Conservation (phyloP, 75 land plant genomes). For the Chamaecyparis obtusa region DNA sequence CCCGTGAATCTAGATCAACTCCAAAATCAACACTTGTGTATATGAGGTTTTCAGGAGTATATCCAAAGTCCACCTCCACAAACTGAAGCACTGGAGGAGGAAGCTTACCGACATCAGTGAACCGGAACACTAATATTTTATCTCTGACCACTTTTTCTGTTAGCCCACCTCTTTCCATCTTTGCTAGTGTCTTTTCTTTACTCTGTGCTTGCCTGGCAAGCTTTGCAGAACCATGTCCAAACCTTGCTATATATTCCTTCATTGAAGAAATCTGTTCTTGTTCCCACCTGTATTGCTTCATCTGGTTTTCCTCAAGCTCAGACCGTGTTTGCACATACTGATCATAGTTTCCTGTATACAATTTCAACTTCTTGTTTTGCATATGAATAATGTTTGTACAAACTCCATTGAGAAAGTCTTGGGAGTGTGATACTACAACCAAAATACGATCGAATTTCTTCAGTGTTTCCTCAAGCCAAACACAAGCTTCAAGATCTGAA, state of each 20-base stretch:
- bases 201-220: conserved; percentile 90
- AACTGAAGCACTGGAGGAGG: conserved; percentile 94
- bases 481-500: conserved; percentile 96
- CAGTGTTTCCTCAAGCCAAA: conserved; percentile 88
- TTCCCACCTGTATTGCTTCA: conserved; percentile 94
- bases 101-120: conserved; percentile 80
- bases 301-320: conserved; percentile 88
- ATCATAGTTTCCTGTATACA: conserved; percentile 86
- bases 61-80: conserved; percentile 80
- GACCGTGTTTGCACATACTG: conserved; percentile 83
- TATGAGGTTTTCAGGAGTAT: conserved; percentile 77
- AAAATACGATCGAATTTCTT: conserved; percentile 90
- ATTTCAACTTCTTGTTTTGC: conserved; percentile 87
- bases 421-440: conserved; percentile 94
- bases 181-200: conserved; percentile 86
- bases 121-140: conserved; percentile 71
- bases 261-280: conserved; percentile 79
- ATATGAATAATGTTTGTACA: conserved; percentile 97
- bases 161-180: conserved; percentile 89
- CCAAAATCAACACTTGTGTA: conserved; percentile 86
- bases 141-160: conserved; percentile 77
- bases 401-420: conserved; percentile 94
- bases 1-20: conserved; percentile 78
- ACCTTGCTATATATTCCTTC: conserved; percentile 95
- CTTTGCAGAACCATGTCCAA: conserved; percentile 91